These are phyloP conservation scores for Panaeolus papilionaceus DNA, from an alignment of 768 basidiomycete genomes.

Conservation along the genomic window DNA sequence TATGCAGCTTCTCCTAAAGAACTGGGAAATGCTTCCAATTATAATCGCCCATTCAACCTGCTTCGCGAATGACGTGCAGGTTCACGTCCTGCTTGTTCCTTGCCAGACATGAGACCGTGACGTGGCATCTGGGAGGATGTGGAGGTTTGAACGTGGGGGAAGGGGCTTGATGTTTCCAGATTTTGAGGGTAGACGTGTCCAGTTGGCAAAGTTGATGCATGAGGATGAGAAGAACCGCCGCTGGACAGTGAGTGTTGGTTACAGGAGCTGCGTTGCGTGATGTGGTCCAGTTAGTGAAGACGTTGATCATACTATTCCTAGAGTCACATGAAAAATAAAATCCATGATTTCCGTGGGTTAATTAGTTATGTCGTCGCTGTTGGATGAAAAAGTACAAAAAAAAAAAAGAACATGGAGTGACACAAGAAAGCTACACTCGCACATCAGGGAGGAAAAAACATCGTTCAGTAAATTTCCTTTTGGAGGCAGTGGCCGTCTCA, in stretches of 20 bases:
- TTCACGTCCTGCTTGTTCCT: conserved; percentile 31
- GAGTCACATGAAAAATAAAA: no score
- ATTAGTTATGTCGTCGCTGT: background rate
- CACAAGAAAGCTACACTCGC: conserved; percentile 35
- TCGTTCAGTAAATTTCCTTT: no score
- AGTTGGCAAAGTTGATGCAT: conserved; percentile 66
- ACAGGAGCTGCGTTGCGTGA: conserved; percentile 53
- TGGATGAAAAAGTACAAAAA: no score
- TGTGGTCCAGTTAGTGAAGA: conserved; percentile 61
- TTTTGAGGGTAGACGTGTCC: conserved; percentile 67
- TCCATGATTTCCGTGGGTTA: no score
- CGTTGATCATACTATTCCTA: conserved; percentile 47
- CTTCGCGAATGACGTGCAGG: conserved; percentile 15
- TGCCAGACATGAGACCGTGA: conserved; percentile 54
- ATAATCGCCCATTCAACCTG: conserved; percentile 43
- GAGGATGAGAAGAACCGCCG: conserved; percentile 56
- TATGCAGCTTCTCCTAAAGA: conserved; percentile 45
- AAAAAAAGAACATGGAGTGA: background rate
- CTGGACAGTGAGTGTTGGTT: conserved; percentile 41
- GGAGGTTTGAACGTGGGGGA: conserved; percentile 61
- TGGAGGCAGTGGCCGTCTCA: no score
- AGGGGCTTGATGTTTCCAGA: conserved; percentile 64
- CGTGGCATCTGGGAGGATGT: conserved; percentile 61
- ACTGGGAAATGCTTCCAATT: conserved; percentile 56
- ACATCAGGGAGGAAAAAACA: conserved; percentile 48